These are phyloP conservation scores for Paulownia fortunei DNA, from an alignment of 257 asterid species.

Conservation along the genomic window DNA sequence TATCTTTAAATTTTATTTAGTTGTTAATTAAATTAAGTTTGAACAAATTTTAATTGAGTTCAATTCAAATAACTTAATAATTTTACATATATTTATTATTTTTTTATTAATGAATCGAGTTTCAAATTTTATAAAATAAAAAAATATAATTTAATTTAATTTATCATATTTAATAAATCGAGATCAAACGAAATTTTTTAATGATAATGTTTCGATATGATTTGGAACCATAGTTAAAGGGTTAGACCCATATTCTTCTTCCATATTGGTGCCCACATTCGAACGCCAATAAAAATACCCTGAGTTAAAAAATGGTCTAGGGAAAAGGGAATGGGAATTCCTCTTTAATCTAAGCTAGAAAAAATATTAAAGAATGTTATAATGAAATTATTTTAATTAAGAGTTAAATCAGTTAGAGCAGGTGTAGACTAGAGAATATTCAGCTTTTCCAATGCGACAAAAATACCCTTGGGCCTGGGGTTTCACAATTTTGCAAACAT, in stretches of 20 bases:
- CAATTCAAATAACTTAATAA: too few species aligned
- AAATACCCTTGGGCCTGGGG: conserved; percentile 62
- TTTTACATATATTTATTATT: too few species aligned
- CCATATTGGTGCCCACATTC: not conserved
- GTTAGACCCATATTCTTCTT: not conserved
- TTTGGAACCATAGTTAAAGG: too few species aligned
- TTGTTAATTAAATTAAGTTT: too few species aligned
- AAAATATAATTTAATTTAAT: too few species aligned
- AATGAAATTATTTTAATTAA: conserved; percentile 1
- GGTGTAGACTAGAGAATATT: conserved; percentile 76
- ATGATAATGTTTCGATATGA: too few species aligned
- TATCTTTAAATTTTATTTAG: too few species aligned
- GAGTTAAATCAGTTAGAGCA: conserved; percentile 37
- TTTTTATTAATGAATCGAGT: too few species aligned
- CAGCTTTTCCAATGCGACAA: conserved; percentile 92
- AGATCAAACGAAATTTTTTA: too few species aligned
- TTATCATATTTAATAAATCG: too few species aligned
- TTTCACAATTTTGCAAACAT: conserved; percentile 52
- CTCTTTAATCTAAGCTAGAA: conserved; percentile 19
- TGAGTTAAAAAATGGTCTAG: conserved; percentile 25
- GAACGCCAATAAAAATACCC: conserved; percentile 34
- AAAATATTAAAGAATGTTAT: not conserved
- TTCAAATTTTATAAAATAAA: too few species aligned
- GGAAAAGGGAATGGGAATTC: conserved; percentile 43
- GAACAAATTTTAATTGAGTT: too few species aligned